Conservation (phyloP, 148 eudicot species). For the Heliamphora exappendiculata region DNA sequence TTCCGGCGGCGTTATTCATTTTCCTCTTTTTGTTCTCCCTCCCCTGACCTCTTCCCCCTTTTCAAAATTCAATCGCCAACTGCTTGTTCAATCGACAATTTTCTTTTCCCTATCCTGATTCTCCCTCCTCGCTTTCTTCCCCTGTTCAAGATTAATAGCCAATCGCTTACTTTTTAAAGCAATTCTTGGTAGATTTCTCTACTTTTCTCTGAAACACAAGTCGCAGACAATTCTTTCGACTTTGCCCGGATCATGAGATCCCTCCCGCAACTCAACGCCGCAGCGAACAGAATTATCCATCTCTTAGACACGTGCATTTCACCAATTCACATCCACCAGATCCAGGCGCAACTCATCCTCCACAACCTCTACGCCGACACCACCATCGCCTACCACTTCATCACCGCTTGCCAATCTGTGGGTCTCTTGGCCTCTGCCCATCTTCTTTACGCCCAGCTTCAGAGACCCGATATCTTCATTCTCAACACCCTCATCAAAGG, state of each 20-base stretch:
- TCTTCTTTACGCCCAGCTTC: too few species aligned
- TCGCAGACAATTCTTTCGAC: background rate
- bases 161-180: too few species aligned
- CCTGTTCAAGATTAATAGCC: too few species aligned
- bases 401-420: slow-evolving; percentile 32
- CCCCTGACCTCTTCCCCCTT: too few species aligned
- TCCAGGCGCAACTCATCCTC: slow-evolving; percentile 35
- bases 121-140: too few species aligned
- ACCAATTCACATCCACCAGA: slow-evolving; percentile 31
- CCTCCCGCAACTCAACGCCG: background rate
- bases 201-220: too few species aligned
- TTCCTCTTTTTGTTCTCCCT: too few species aligned
- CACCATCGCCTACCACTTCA: slow-evolving; percentile 33
- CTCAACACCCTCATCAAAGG: slow-evolving; percentile 39
- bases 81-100: too few species aligned
- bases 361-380: slow-evolving; percentile 33
- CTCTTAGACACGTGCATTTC: slow-evolving; percentile 21
- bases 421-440: slow-evolving; percentile 25
- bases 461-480: slow-evolving; percentile 33
- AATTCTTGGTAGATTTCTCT: too few species aligned
- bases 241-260: background rate
- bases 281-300: slow-evolving; percentile 20
- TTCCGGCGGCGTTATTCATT: too few species aligned
- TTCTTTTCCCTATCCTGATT: too few species aligned
- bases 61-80: too few species aligned